Evolutionary conservation across 2,329 filamentous ascomycete species (phyloP).

Genomic region (Chaetomium sp.): DNA sequence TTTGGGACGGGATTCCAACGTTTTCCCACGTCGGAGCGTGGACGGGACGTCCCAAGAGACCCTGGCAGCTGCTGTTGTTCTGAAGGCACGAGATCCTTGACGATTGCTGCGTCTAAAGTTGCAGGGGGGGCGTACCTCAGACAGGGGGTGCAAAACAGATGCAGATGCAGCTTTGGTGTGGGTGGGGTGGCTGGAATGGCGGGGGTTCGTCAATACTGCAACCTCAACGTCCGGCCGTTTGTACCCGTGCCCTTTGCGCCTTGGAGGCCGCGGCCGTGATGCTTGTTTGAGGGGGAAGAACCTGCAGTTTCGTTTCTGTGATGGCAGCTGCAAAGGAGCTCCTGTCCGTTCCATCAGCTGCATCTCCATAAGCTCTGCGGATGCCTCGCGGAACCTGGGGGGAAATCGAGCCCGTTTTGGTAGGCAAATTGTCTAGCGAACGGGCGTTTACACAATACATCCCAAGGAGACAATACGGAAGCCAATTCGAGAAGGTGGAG

Average conservation of each 20-base stretch:
- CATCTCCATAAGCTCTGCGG: background rate
- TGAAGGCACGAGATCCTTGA: constrained; percentile 9
- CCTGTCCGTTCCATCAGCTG: background rate
- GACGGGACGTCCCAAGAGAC: background rate
- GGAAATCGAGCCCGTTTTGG: background rate
- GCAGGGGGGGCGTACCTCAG: constrained; percentile 6
- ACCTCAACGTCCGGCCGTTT: constrained; percentile 7
- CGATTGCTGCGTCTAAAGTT: constrained; percentile 2
- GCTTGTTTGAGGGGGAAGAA: background rate
- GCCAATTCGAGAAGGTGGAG: constrained; percentile 11
- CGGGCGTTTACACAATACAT: constrained; percentile 7
- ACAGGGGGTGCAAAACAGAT: too few species aligned
- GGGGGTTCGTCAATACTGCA: constrained; percentile 18
- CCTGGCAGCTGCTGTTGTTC: background rate
- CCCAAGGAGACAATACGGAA: background rate
- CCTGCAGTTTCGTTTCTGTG: background rate
- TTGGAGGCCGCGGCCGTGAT: background rate
- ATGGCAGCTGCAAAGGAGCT: background rate
- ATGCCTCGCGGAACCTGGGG: background rate
- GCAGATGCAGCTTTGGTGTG: too few species aligned
- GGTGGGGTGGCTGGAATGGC: constrained; percentile 11
- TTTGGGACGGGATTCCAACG: background rate
- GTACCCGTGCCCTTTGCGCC: background rate
- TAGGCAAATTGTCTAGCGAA: constrained; percentile 7
- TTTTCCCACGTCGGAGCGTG: background rate